Conservation (phyloP, 2,329 filamentous ascomycete genomes). For the Nigrograna mackinnonii region DNA sequence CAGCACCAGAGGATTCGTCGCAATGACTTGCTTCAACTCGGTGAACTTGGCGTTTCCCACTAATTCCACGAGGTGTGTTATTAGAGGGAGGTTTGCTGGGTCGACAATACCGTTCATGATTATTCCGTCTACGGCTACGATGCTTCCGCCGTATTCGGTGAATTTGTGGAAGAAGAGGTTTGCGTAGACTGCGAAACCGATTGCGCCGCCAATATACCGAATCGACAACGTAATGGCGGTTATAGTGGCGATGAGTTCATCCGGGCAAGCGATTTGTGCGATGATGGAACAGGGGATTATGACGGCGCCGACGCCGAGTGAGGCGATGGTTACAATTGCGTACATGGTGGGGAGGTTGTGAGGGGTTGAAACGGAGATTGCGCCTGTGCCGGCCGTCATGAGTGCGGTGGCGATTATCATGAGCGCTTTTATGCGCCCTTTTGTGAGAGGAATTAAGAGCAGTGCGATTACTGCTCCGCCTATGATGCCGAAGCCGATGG, state of each 20-base stretch:
- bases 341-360: conserved; percentile 61
- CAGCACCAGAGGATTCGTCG: conserved; percentile 48
- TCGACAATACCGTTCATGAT: conserved; percentile 53
- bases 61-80: conserved; percentile 49
- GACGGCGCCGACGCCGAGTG: conserved; percentile 69
- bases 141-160: conserved; percentile 19
- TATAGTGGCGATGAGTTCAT: conserved; percentile 71
- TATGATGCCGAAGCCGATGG: conserved; percentile 67
- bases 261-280: conserved; percentile 70
- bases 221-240: conserved; percentile 71
- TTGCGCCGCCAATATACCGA: conserved; percentile 67
- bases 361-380: conserved; percentile 53
- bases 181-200: conserved; percentile 61
- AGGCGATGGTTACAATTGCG: conserved; percentile 62
- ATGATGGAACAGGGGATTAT: conserved; percentile 71
- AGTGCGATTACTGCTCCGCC: conserved; percentile 63
- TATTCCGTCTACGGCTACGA: conserved; percentile 45
- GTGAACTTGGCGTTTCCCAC: conserved; percentile 34
- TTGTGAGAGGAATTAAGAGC: conserved; percentile 59
- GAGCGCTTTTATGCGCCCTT: conserved; percentile 62
- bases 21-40: conserved; percentile 51
- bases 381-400: conserved; percentile 68
- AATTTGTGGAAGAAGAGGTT: conserved; percentile 36
- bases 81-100: conserved; percentile 52
- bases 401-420: conserved; percentile 62